These are phyloP conservation scores for Haplosporangium sp. DNA, from an alignment of 371 early-diverging fungal species.

Conservation along the genomic window DNA sequence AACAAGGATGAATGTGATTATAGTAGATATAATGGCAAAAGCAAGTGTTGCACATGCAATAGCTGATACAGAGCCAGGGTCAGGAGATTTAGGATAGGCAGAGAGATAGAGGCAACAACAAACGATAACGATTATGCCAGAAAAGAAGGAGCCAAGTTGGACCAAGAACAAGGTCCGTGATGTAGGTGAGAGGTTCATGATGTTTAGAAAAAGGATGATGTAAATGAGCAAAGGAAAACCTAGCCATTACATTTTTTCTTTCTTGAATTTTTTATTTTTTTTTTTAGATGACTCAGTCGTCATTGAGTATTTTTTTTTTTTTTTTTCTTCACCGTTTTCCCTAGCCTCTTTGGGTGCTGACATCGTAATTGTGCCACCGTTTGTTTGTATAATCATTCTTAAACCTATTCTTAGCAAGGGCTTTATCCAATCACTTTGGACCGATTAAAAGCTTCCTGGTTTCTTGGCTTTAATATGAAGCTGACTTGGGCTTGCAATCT, in stretches of 20 bases:
- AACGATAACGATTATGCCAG: slow-evolving; percentile 42
- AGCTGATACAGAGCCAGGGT: slow-evolving; percentile 30
- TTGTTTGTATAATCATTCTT: no score
- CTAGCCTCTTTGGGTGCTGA: no score
- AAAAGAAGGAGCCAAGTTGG: slow-evolving; percentile 43
- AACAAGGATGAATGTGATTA: slow-evolving; percentile 31
- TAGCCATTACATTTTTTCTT: no score
- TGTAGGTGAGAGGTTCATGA: slow-evolving; percentile 47
- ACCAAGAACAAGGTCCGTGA: slow-evolving; percentile 49
- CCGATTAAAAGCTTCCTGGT: neutral
- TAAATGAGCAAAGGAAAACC: neutral
- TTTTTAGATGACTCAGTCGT: no score
- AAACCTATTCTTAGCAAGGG: no score
- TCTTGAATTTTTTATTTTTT: no score
- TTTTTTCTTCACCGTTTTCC: no score
- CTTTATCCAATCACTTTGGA: no score
- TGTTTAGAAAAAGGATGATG: neutral
- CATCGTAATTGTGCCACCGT: no score
- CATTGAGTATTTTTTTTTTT: no score
- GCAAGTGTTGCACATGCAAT: slow-evolving; percentile 40
- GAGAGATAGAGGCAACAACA: slow-evolving; percentile 48
- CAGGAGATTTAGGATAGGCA: slow-evolving; percentile 50
- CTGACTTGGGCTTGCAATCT: no score
- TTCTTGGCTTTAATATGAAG: neutral
- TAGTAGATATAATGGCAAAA: slow-evolving; percentile 42